A percentile compares a stretch with the other conserved stretches of the same genome.
These are phyloP conservation scores for Peterozyma toletana DNA, from an alignment of 805 yeast genomes.

Conservation along the genomic window DNA sequence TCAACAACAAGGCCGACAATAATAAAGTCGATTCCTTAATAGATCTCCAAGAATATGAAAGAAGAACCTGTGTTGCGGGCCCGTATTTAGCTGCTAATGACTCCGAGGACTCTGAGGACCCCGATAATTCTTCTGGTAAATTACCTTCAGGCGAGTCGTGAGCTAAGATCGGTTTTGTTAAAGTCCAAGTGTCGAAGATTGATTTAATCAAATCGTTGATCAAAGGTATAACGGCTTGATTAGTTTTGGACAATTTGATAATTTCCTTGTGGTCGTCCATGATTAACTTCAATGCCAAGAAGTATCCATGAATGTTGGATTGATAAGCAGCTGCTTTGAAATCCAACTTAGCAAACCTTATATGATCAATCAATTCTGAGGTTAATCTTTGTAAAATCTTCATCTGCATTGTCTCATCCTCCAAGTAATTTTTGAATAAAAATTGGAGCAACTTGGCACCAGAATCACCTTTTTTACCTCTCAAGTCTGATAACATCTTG, in stretches of 20 bases:
- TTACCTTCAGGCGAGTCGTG: constrained; percentile 71
- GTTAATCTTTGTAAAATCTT: constrained; percentile 25
- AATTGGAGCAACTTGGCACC: constrained; percentile 66
- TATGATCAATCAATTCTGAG: constrained; percentile 22
- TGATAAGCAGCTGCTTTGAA: constrained; percentile 36
- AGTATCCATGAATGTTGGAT: constrained; percentile 63
- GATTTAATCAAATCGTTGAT: not conserved
- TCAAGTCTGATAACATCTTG: constrained; percentile 28
- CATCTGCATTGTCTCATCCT: constrained; percentile 12
- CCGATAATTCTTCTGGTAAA: constrained; percentile 38
- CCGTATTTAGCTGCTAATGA: constrained; percentile 25
- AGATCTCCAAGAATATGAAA: constrained; percentile 77
- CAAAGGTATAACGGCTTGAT: not conserved
- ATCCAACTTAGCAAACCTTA: constrained; percentile 25
- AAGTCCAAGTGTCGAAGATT: constrained; percentile 32
- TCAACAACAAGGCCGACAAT: constrained; percentile 35
- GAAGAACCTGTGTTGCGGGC: constrained; percentile 35
- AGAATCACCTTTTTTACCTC: constrained; percentile 66
- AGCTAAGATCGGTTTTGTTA: constrained; percentile 41
- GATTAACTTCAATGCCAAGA: constrained; percentile 48
- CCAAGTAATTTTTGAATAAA: constrained; percentile 25
- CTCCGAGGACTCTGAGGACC: constrained; percentile 19
- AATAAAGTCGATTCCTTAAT: constrained; percentile 67
- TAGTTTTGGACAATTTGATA: not conserved
- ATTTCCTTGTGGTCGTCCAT: constrained; percentile 17